Conservation (phyloP, 1,284 basidiomycete species). For the Melampsora americana region DNA sequence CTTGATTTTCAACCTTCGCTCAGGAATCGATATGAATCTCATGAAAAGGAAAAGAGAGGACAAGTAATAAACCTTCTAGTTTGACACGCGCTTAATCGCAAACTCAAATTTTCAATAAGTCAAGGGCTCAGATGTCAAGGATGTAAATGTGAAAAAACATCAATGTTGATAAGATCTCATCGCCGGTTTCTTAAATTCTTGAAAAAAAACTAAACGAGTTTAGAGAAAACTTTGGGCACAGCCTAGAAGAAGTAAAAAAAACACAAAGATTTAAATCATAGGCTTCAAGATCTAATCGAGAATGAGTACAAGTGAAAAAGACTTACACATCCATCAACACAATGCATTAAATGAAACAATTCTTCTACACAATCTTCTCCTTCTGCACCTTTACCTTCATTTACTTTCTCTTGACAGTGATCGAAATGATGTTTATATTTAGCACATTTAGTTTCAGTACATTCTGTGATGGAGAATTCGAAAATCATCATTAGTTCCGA, state of each 20-base stretch:
- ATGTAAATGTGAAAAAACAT: no score
- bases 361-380: conserved; percentile 44
- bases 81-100: no score
- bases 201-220: no score
- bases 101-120: no score
- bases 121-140: no score
- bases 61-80: no score
- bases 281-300: background rate
- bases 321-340: conserved; percentile 44
- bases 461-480: background rate
- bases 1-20: no score
- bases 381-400: conserved; percentile 4
- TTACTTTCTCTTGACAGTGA: no score
- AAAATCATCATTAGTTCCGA: background rate
- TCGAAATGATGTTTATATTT: no score
- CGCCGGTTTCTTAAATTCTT: background rate
- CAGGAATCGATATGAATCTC: no score
- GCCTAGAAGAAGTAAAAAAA: conserved; percentile 4
- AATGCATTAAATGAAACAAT: conserved; percentile 44
- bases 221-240: conserved; percentile 30
- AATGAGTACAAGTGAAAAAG: background rate
- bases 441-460: background rate
- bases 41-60: no score
- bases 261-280: background rate
- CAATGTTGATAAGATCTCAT: no score